Evolutionary conservation across 2,329 filamentous ascomycete species (phyloP).

Genomic region (Arthroderma uncinatum): DNA sequence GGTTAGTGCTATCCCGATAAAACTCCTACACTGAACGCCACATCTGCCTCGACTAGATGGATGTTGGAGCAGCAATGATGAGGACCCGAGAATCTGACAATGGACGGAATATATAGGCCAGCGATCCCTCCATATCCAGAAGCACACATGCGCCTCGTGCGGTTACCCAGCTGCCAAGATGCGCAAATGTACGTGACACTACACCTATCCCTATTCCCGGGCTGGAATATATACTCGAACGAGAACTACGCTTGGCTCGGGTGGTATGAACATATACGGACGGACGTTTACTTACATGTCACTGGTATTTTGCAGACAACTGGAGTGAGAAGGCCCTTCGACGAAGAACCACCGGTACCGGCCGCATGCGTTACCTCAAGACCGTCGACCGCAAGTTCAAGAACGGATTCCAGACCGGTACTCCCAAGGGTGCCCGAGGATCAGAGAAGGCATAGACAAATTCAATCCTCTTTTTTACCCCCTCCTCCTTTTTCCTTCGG

Average conservation of each 20-base stretch:
- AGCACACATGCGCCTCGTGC: slow-evolving; percentile 93
- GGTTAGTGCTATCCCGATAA: slow-evolving; percentile 51
- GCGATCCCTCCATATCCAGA: slow-evolving; percentile 98
- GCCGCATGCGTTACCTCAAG: slow-evolving; percentile 93
- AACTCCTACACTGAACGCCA: slow-evolving; percentile 8
- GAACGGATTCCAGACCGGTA: slow-evolving; percentile 93
- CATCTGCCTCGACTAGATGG: slow-evolving; percentile 13
- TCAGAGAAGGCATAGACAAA: slow-evolving; percentile 37
- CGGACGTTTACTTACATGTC: slow-evolving; percentile 2
- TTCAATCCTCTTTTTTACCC: slow-evolving; percentile 12
- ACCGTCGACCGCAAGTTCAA: slow-evolving; percentile 83
- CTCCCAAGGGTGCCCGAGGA: slow-evolving; percentile 72
- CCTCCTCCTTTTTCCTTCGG: slow-evolving; percentile 11
- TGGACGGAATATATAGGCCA: slow-evolving; percentile 49
- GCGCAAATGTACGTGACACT: slow-evolving; percentile 74
- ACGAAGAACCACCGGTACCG: slow-evolving; percentile 97
- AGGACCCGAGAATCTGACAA: background rate
- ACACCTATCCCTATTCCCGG: slow-evolving; percentile 1
- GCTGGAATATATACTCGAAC: background rate
- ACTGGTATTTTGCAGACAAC: slow-evolving; percentile 58
- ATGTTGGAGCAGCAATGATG: background rate
- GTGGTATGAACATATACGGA: background rate
- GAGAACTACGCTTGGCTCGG: background rate
- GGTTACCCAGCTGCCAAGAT: slow-evolving; percentile 96
- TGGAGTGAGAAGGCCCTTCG: slow-evolving; percentile 99